Base-by-base conservation (phyloP, 1,284 basidiomycete species). In the Pulchroboletus neoregius region DNA sequence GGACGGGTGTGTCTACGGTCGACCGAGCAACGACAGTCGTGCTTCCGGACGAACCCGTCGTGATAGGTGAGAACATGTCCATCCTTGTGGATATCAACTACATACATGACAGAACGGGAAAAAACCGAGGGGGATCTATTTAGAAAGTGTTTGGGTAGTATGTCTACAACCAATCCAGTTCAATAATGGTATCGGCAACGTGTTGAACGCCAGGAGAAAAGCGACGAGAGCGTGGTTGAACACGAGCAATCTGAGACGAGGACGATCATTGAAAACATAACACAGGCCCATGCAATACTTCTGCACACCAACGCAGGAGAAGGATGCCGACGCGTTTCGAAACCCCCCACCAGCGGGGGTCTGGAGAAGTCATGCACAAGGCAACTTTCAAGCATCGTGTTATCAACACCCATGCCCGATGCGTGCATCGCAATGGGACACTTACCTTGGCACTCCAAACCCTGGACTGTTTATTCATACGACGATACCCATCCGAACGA, bases 281-380 rank as follows among this genome's bases (percentile, higher is more conserved):
- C 28, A 55, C 32, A 46, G n/a, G 46, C 65, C 51, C 68, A 68
- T 63, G 62, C 76, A 77, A 60, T 60, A 70, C 62, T 63, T 71
- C 75, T 79, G 61, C 78, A 80, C 73, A 80, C 71, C 65, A 58
- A 63, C 60, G 76, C 76, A 70, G 70, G 73, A 58, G 60, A 60
- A 54, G 54, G 58, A 46, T 49, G 32, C 7, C 18, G 28, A 28
- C 18, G 22, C 4, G 11, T n/a, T 40, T 43, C 16, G 44, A 43
- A 54, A 47, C 57, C 53, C 57, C 20, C 62, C 70, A 68, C 74
- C 71, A 70, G 76, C 77, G 67, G 66, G 63, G 68, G 74, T 79
- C 74, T 79, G 78, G 68, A 80, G 75, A 76, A 65, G 68, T 58
- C 58, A 71, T 78, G 76, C 63, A 68, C 63, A 66, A 67, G 57